Base-by-base conservation (phyloP, 164 flowering plant species). In the Vitis rupestris region DNA sequence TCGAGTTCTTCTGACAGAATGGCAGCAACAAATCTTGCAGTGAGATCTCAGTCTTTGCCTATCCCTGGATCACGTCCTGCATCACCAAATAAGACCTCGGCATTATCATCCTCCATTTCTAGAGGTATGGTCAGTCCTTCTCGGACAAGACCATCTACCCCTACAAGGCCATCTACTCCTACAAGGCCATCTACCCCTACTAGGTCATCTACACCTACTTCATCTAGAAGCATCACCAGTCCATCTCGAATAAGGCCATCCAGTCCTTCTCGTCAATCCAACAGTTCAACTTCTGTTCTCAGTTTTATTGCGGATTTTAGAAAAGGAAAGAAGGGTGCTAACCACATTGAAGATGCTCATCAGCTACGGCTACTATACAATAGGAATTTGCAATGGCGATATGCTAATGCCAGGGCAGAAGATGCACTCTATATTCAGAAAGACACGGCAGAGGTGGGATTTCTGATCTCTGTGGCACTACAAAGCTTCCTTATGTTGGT, bases 341-440 rank as follows among this genome's bases (percentile, higher is more conserved):
- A 76, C 77, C 86, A 82, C 70, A 73, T 90, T 15, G 98, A 95
- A 82, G 98, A 95, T 75, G 98, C 83, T 73, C 99, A 93, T 82
- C 93, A 88, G 66, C 75, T 95, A 62, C 83, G 95, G 67, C 72
- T 93, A 52, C 72, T 91, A 50, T 85, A 93, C 71, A 95, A 95
- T 76, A 88, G 92, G 81, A 79, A 79, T 67, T 76, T 91, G 82
- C 99, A 95, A 66, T 95, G 99, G 98, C 70, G 84, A 59, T 90
- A 75, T 82, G 85, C 83, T 51, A 93, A 91, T 91, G 96, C 97
- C 9, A 84, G 78, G 52, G 83, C 86, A 53, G 88, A 87, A 64
- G 82, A 78, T 75, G 85, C 87, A 37, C 74, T 85, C 58, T 70
- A 76, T 69, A 72, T 80, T 53, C 94, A 91, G 76, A 83, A 77